Conservation (phyloP, 2,329 filamentous ascomycete genomes). For the Botrytis elliptica region DNA sequence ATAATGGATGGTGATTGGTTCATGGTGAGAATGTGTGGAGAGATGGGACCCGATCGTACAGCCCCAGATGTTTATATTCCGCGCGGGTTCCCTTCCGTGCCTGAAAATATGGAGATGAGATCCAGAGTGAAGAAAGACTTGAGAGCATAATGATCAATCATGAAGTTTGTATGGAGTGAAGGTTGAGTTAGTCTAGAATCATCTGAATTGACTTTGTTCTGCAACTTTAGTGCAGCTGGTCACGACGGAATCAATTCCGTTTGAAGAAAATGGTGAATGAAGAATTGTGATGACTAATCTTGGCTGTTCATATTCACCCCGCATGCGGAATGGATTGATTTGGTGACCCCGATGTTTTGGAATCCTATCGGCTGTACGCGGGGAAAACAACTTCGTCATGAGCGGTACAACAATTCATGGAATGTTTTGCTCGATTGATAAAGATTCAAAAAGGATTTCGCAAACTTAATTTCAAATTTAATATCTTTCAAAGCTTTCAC, state of each 20-base stretch:
- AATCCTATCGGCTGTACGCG: slow-evolving; percentile 1
- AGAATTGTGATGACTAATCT: background rate
- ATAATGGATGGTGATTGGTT: background rate
- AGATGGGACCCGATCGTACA: background rate
- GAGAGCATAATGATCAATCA: background rate
- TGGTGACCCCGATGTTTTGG: background rate
- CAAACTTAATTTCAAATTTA: background rate
- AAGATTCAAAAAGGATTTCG: background rate
- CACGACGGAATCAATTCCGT: background rate
- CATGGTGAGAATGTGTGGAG: background rate
- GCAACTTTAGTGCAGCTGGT: background rate
- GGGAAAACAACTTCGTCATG: background rate
- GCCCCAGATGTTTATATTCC: slow-evolving; percentile 3
- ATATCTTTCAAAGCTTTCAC: background rate
- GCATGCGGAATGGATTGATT: slow-evolving; percentile 8
- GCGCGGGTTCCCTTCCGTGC: slow-evolving; percentile 17
- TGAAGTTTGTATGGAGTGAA: background rate
- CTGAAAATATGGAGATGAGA: background rate
- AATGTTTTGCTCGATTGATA: background rate
- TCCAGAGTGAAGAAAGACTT: background rate
- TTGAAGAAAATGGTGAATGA: background rate
- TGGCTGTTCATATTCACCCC: background rate
- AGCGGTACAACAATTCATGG: background rate
- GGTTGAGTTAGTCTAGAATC: background rate
- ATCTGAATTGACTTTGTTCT: background rate